A percentile compares a stretch with the other conserved stretches of the same genome.
These are phyloP conservation scores for Dictyostelium capitatum DNA, from an alignment of 78 protist genomes.

Conservation along the genomic window DNA sequence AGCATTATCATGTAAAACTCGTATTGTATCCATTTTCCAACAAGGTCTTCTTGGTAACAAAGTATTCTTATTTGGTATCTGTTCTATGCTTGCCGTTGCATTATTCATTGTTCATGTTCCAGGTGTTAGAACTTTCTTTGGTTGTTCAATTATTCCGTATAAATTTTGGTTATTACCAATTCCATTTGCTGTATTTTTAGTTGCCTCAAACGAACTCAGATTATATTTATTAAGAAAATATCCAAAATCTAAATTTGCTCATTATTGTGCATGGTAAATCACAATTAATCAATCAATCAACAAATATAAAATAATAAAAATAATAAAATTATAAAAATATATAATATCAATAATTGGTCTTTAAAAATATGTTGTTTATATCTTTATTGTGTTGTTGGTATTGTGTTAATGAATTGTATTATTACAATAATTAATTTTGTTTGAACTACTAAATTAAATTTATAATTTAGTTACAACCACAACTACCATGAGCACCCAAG, in stretches of 20 bases:
- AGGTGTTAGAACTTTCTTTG: conserved; percentile 76
- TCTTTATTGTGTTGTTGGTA: no score
- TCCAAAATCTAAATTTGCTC: conserved; percentile 25
- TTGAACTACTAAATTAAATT: no score
- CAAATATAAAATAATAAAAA: not conserved
- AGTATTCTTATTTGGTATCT: conserved; percentile 87
- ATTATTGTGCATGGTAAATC: not conserved
- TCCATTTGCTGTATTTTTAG: conserved; percentile 92
- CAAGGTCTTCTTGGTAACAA: conserved; percentile 86
- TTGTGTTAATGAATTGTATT: no score
- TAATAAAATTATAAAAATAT: no score
- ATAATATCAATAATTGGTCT: no score
- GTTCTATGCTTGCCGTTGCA: conserved; percentile 86
- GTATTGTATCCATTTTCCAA: conserved; percentile 88
- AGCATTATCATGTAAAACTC: conserved; percentile 92
- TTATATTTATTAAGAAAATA: conserved; percentile 78
- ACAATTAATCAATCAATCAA: not conserved
- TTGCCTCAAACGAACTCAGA: conserved; percentile 89
- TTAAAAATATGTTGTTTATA: no score
- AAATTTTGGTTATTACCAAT: conserved; percentile 91
- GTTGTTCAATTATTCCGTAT: conserved; percentile 76
- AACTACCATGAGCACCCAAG: not conserved
- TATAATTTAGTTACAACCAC: not conserved
- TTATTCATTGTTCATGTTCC: conserved; percentile 87
- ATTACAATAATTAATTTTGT: no score